Conservation (phyloP, 352 stramenopile genomes). For the Phytopythium mirpurense region DNA sequence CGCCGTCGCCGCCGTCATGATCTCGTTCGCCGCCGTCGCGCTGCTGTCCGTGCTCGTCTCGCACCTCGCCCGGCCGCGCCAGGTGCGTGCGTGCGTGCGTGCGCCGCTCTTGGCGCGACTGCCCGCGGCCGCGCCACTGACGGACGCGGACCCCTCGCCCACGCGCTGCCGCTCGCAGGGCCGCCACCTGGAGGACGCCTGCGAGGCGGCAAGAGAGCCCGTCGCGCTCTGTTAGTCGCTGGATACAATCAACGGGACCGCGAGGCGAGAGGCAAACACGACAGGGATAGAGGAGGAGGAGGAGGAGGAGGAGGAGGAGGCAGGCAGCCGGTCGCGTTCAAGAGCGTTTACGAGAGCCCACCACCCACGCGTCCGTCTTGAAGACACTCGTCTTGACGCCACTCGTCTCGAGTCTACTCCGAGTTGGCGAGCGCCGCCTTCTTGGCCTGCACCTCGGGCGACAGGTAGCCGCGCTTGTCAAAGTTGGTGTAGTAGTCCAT, state of each 20-base stretch:
- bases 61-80: conserved; percentile 23
- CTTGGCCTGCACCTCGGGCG: conserved; percentile 94
- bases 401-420: conserved; percentile 25
- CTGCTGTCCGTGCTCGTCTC: conserved; percentile 29
- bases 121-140: background rate
- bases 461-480: conserved; percentile 96
- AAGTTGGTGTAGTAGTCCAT: conserved; percentile 97
- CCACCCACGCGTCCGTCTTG: too few relatives aligned
- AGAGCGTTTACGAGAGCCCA: background rate
- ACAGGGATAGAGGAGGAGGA: background rate
- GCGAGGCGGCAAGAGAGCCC: background rate
- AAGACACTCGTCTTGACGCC: too few relatives aligned
- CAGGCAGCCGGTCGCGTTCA: background rate
- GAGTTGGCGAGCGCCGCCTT: conserved; percentile 49
- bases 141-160: background rate
- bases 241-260: background rate
- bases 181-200: background rate
- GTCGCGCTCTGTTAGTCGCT: background rate
- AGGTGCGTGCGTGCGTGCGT: conserved; percentile 24
- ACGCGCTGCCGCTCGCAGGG: background rate
- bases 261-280: too few relatives aligned
- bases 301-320: background rate
- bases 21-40: conserved; percentile 29
- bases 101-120: background rate
- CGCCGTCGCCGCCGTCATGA: conserved; percentile 26